Evolutionary conservation across 2,329 filamentous ascomycete genomes (phyloP).

Genomic region (Clarireedia hainanense): DNA sequence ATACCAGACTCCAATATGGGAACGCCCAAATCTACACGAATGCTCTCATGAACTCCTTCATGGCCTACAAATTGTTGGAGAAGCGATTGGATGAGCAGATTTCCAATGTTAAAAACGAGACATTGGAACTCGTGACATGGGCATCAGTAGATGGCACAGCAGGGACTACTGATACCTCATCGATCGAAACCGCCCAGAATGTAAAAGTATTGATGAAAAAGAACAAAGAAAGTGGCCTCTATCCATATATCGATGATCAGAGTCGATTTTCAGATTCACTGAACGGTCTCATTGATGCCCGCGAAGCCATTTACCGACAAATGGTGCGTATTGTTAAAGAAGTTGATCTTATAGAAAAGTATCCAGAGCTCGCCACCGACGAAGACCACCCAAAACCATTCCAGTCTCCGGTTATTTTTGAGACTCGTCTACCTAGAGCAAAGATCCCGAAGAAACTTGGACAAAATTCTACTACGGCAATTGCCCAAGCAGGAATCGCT

Average conservation of each 20-base stretch:
- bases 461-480: not conserved
- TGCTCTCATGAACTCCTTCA: constrained; percentile 22
- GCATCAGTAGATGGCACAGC: not conserved
- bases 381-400: not conserved
- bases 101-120: not conserved
- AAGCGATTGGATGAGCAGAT: not conserved
- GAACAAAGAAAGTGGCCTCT: not conserved
- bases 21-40: constrained; percentile 19
- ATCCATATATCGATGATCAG: not conserved
- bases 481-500: not conserved
- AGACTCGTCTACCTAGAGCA: not conserved
- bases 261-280: not conserved
- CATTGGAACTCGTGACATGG: not conserved
- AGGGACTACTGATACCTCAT: too few relatives aligned
- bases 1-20: constrained; percentile 18
- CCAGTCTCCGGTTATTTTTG: not conserved
- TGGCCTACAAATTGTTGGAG: constrained; percentile 19
- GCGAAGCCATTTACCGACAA: not conserved
- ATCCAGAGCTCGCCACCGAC: constrained; percentile 3
- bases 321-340: constrained; percentile 8
- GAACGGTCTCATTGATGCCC: not conserved
- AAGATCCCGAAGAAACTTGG: not conserved
- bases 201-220: not conserved
- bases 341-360: constrained; percentile 2
- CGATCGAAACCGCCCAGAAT: too few relatives aligned